Base-by-base conservation (phyloP, 345 rosid genomes). In the Ceriops decandra region DNA sequence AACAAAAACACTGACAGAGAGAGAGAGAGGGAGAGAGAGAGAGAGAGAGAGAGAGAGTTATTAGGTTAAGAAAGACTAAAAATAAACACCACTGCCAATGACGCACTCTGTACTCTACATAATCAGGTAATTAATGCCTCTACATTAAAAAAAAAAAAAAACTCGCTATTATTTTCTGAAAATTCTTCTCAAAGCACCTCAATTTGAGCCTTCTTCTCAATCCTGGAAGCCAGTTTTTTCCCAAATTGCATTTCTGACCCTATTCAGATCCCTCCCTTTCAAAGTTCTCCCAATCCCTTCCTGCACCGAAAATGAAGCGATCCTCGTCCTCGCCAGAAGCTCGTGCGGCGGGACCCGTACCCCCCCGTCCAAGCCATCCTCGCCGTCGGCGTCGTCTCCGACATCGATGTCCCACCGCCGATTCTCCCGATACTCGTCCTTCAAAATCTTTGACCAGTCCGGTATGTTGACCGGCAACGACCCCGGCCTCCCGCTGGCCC, bases 231-330 rank as follows among this genome's bases (percentile, higher is more conserved):
- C 99, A 62, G 87, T 91, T 79, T 89, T 95, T 58, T 89, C 89
- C 92, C 96, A 95, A 82, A 91, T 91, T 72, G 99, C 97, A 81
- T 91, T 91, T 79, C 99, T 77, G 24, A 95, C 96, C 95, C 90
- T 87, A 33, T 93, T 86, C 70, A 95, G 91, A 83, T 95, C 99
- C 74, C 97, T 86, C 35, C 98, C 98, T 83, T 93, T 93, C 89
- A 93, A 74, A 6, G 98, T 93, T 90, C 98, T 88, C 78, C 98
- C 99, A 2, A 86, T 68, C 35, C 99, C 99, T 79, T 95, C 99
- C 36, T 95, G 99, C 4, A 95, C 97, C 17, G 99, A 95, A 73
- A 84, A 88, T n/a, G 99, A 87, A 10, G 88, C 93, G 81, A 91
- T 85, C 77, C 95, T 84, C 75, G 90, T 82, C 86, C 87, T 71